Evolutionary conservation across 2,329 filamentous ascomycete genomes (phyloP), one percentile per base, ranked within the genome.

Genomic region (Penicillium griseofulvum): DNA sequence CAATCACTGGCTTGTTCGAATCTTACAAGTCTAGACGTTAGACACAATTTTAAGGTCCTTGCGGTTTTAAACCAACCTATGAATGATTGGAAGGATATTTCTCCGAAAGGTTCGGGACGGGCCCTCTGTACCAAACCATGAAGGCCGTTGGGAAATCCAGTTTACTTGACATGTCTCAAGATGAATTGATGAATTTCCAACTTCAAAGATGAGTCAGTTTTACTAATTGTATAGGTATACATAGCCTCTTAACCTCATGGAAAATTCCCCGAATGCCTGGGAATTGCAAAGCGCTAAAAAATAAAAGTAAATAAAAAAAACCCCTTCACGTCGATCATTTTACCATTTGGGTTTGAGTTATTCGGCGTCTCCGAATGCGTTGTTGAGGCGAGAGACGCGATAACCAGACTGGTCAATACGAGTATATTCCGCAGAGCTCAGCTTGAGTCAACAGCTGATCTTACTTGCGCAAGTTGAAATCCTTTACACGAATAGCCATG

Each of bases 51-150:
- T 37, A 45, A 26, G 37, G 31, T 5, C 11, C 17, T 29, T 31
- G 17, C 8, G 9, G 12, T 45, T 33, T 33, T 29, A 31, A 33
- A 44, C 26, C 17, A 14, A 31, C 29, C 29, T 31, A 31, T 31
- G 4, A 5, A 14, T 31, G 29, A 34, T 45, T 45, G 28, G 14
- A 43, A 14, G 33, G 24, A 37, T 28, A n/a, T 14, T 16, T 26
- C n/a, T 7, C 12, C 31, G 29, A 58, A 57, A 54, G 62, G 57
- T 46, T 61, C 67, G 66, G 66, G 61, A 60, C 67, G 65, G 67
- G 62, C 68, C 68, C 64, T 66, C 65, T 51, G 59, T 58, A 65
- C 62, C 66, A 67, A 59, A 65, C 65, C 54, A 54, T 56, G 60
- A 57, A 62, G 56, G 33, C 52, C 59, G 59, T 49, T 49, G 44